Conservation (phyloP, 805 yeast species). For the Suhomyces emberorum region DNA sequence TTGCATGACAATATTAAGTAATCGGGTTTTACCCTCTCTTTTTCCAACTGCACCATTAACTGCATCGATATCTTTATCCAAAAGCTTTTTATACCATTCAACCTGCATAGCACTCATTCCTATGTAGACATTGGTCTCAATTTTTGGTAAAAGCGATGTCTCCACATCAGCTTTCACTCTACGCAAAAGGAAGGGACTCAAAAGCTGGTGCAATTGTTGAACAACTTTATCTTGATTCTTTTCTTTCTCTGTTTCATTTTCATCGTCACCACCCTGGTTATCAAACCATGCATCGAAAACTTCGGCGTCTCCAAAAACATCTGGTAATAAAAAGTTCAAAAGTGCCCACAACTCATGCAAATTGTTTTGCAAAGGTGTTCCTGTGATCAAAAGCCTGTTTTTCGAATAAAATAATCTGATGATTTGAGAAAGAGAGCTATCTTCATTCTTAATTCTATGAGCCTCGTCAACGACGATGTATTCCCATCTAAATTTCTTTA, state of each 20-base stretch:
- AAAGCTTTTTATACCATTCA: constrained; percentile 81
- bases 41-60: constrained; percentile 95
- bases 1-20: constrained; percentile 94
- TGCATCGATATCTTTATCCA: constrained; percentile 93
- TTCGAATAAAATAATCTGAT: constrained; percentile 84
- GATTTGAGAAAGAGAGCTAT: constrained; percentile 86
- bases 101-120: constrained; percentile 96
- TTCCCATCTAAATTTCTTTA: constrained; percentile 88
- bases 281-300: constrained; percentile 94
- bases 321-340: constrained; percentile 85
- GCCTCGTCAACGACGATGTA: constrained; percentile 95
- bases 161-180: constrained; percentile 94
- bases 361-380: constrained; percentile 94
- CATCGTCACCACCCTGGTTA: constrained; percentile 39
- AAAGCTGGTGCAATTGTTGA: constrained; percentile 81
- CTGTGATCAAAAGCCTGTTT: constrained; percentile 84
- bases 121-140: constrained; percentile 83
- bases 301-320: constrained; percentile 88
- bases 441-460: constrained; percentile 94
- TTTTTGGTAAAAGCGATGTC: constrained; percentile 83
- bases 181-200: constrained; percentile 83
- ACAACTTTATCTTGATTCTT: constrained; percentile 73
- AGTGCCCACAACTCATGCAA: constrained; percentile 96
- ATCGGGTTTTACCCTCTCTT: constrained; percentile 86
- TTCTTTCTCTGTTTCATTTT: constrained; percentile 14